Conservation (phyloP, 345 rosid genomes). For the Aethionema arabicum region DNA sequence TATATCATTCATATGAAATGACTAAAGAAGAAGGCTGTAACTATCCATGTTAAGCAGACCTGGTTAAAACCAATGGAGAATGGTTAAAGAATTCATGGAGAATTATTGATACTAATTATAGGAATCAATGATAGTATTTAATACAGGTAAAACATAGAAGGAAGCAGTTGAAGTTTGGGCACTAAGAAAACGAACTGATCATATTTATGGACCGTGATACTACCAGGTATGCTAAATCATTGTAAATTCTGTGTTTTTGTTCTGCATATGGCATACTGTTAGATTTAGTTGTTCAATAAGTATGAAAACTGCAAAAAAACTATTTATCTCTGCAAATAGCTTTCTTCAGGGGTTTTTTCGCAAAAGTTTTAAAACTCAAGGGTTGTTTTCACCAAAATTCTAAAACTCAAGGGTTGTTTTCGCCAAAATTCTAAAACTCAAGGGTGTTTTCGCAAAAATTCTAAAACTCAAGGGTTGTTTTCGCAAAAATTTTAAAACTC, state of each 20-base stretch:
- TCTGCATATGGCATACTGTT: constrained; percentile 48
- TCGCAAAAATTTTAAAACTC: too few species aligned
- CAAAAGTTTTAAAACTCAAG: too few species aligned
- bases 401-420: too few species aligned
- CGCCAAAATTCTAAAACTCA: too few species aligned
- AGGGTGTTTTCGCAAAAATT: too few species aligned
- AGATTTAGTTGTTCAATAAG: constrained; percentile 86
- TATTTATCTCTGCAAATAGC: constrained; percentile 88
- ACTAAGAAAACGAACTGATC: constrained; percentile 30
- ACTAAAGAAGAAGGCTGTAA: constrained; percentile 54
- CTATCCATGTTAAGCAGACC: constrained; percentile 75
- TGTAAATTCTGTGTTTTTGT: not conserved
- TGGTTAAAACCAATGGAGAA: constrained; percentile 28
- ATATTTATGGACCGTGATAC: not conserved
- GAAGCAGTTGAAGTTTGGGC: constrained; percentile 53
- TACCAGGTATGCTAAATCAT: constrained; percentile 1
- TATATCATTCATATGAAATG: too few species aligned
- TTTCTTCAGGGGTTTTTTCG: too few species aligned
- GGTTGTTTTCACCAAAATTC: constrained; percentile 56
- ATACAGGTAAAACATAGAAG: constrained; percentile 65
- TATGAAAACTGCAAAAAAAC: constrained; percentile 90
- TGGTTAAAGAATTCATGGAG: not conserved
- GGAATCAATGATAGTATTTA: too few species aligned
- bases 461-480: too few species aligned
- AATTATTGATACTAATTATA: not conserved